These are phyloP conservation scores for Dysphania ambrosioides DNA, from an alignment of 148 eudicot genomes.

Conservation along the genomic window DNA sequence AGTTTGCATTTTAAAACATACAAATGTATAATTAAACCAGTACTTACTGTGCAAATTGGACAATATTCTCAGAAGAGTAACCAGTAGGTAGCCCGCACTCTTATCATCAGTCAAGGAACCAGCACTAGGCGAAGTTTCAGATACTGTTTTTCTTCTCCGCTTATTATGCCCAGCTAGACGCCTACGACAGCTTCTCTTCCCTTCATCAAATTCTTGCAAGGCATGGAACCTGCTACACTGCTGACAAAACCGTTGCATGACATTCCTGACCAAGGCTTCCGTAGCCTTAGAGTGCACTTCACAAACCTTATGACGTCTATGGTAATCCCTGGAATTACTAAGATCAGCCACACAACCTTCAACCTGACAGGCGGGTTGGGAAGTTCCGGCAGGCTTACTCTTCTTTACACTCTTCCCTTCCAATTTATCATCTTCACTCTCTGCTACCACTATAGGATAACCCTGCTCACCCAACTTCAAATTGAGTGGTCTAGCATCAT, in stretches of 20 bases:
- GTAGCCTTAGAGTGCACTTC: conserved; percentile 79
- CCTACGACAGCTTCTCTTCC: conserved; percentile 92
- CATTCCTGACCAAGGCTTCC: conserved; percentile 60
- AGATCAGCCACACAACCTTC: conserved; percentile 79
- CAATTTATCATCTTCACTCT: conserved; percentile 40
- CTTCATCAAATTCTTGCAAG: conserved; percentile 96
- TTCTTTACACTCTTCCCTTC: conserved; percentile 63
- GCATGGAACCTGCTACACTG: conserved; percentile 99
- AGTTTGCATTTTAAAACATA: neutral
- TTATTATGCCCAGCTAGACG: conserved; percentile 90
- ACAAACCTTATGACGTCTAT: conserved; percentile 89
- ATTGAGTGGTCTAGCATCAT: conserved; percentile 48
- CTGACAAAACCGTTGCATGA: conserved; percentile 88
- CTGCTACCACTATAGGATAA: conserved; percentile 52
- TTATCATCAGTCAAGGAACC: conserved; percentile 52
- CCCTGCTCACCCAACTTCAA: conserved; percentile 76
- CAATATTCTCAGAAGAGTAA: conserved; percentile 64
- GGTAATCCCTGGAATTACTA: conserved; percentile 75
- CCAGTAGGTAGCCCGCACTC: conserved; percentile 52
- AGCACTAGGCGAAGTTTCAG: conserved; percentile 52
- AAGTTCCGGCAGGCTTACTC: conserved; percentile 46
- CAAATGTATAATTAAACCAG: neutral
- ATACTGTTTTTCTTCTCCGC: conserved; percentile 78
- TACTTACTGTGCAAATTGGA: conserved; percentile 71
- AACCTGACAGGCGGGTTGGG: conserved; percentile 74